Evolutionary conservation across 176 grass and related monocot genomes (phyloP).

Genomic region (Thalia dealbata): DNA sequence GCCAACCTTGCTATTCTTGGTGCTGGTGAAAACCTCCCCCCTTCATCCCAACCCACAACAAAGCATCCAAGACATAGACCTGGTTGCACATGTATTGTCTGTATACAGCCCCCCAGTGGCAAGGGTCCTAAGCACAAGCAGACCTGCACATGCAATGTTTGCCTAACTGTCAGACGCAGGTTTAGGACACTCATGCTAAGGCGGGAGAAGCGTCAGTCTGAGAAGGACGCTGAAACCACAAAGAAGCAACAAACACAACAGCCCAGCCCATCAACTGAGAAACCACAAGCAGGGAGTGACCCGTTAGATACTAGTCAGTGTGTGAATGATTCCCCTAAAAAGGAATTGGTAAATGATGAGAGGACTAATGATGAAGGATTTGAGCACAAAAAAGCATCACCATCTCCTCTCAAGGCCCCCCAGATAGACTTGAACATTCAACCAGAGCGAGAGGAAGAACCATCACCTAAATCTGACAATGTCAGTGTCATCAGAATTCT

Average conservation of each 20-base stretch:
- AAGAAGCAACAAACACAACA: conserved; percentile 28
- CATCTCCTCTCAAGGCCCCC: conserved; percentile 65
- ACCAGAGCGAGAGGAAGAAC: conserved; percentile 84
- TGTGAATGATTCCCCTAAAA: conserved; percentile 19
- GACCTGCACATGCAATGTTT: conserved; percentile 84
- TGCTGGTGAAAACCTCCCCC: conserved; percentile 46
- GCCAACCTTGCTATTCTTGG: conserved; percentile 95
- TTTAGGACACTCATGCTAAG: conserved; percentile 91
- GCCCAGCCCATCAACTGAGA: conserved; percentile 17
- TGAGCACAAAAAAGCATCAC: conserved; percentile 45
- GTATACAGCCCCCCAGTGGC: conserved; percentile 95
- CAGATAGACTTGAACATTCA: conserved; percentile 97
- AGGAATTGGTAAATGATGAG: conserved; percentile 19
- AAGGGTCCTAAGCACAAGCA: conserved; percentile 98
- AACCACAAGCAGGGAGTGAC: conserved; percentile 11
- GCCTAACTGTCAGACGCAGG: conserved; percentile 73
- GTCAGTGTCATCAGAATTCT: conserved; percentile 20
- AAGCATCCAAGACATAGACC: conserved; percentile 85
- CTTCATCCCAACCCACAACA: conserved; percentile 60
- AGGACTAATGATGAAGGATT: conserved; percentile 30
- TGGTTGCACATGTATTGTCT: conserved; percentile 93
- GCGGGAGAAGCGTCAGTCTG: conserved; percentile 51
- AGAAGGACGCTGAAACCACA: conserved; percentile 32
- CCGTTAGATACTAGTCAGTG: background rate
- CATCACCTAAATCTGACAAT: conserved; percentile 58